phyloP scores from a whole-genome alignment of 2,329 filamentous ascomycete genomes.

The Atkinsonella texensis region DNA sequence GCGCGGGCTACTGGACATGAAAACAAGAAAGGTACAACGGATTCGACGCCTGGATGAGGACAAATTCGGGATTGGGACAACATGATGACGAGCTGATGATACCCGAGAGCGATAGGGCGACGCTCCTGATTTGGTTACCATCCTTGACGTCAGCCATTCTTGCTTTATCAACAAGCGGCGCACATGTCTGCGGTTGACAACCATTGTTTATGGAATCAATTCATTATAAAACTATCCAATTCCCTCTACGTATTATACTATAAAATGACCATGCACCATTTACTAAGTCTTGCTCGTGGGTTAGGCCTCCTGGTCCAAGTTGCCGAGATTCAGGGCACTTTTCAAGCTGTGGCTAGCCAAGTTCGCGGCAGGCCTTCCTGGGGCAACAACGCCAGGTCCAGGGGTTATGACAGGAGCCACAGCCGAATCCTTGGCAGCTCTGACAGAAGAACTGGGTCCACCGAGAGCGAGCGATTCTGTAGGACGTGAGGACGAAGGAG shows the following conservation, averaged over 20 bases:
- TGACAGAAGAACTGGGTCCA: background rate
- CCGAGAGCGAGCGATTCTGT: conserved; percentile 1
- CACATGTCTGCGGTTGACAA: background rate
- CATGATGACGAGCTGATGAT: background rate
- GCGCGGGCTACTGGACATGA: conserved; percentile 21
- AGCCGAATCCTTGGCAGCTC: conserved; percentile 4
- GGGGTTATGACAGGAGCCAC: conserved; percentile 4
- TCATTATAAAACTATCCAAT: background rate
- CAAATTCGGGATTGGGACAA: too few species aligned
- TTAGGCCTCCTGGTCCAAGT: conserved; percentile 14
- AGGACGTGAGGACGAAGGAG: background rate
- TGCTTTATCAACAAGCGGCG: background rate
- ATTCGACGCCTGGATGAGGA: too few species aligned
- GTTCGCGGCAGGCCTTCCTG: conserved; percentile 20
- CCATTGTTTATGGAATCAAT: background rate
- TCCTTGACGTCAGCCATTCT: background rate
- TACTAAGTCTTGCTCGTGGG: background rate
- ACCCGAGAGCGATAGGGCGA: background rate
- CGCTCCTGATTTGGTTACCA: background rate
- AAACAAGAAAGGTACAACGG: background rate
- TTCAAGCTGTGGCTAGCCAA: conserved; percentile 28
- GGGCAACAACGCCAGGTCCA: conserved; percentile 9
- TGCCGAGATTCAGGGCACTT: conserved; percentile 33
- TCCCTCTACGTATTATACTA: background rate
- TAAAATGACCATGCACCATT: background rate